Percentiles rank a stretch among this genome's conserved stretches.
phyloP scores from a whole-genome alignment of 306 rosid genomes.

The Cicer chorassanicum region DNA sequence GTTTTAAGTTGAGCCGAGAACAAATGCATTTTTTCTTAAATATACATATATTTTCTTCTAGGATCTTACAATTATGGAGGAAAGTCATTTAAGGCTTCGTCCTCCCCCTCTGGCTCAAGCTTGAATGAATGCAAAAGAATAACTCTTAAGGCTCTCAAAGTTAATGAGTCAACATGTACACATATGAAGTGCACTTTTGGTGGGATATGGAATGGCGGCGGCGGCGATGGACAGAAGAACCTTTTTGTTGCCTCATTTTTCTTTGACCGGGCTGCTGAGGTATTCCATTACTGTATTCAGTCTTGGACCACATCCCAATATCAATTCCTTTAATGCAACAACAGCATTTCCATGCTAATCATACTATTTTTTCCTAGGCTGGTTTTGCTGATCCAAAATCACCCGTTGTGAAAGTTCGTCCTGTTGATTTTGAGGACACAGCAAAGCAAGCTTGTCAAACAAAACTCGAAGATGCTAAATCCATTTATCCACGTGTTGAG shows the following conservation, averaged over 20 bases:
- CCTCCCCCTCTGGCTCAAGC: conserved; percentile 69
- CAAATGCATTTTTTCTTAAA: not conserved
- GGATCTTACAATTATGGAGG: conserved; percentile 80
- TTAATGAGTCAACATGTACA: conserved; percentile 70
- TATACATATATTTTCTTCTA: conserved; percentile 5
- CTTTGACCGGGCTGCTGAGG: conserved; percentile 97
- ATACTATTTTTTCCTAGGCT: conserved; percentile 53
- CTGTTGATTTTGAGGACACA: conserved; percentile 69
- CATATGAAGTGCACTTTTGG: conserved; percentile 92
- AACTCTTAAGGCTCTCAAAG: conserved; percentile 68
- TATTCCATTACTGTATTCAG: conserved; percentile 42
- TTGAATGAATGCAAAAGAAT: conserved; percentile 69
- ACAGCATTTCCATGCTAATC: conserved; percentile 35
- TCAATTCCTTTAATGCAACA: not conserved
- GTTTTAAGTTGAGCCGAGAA: not conserved
- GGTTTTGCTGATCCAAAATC: conserved; percentile 75
- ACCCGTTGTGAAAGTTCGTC: conserved; percentile 67
- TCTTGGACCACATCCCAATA: conserved; percentile 3
- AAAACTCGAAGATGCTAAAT: conserved; percentile 64
- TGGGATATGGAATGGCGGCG: conserved; percentile 95
- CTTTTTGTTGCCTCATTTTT: conserved; percentile 96
- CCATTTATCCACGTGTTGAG: conserved; percentile 54
- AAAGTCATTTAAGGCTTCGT: conserved; percentile 55
- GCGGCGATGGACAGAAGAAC: conserved; percentile 86
- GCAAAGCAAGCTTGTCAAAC: conserved; percentile 84